Conservation (phyloP, 106 monocot genomes). For the Chionographis japonica region DNA sequence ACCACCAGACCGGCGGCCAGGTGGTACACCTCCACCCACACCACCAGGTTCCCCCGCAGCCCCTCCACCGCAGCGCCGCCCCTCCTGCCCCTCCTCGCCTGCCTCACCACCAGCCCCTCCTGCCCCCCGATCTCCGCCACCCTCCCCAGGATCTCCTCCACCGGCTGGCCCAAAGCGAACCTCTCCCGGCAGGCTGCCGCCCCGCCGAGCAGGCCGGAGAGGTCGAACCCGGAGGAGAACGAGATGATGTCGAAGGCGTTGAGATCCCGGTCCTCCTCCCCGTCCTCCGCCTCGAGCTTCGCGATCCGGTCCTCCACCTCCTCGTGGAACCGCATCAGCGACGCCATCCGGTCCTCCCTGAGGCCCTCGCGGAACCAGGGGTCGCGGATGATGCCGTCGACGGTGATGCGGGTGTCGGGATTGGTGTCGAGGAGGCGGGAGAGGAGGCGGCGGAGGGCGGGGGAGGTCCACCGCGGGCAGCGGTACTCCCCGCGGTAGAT, state of each 20-base stretch:
- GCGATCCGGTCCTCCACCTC: slow-evolving; percentile 12
- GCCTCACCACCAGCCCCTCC: slow-evolving; percentile 22
- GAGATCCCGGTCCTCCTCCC: slow-evolving; percentile 18
- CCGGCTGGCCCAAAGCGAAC: slow-evolving; percentile 15
- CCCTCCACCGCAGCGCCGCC: slow-evolving; percentile 23
- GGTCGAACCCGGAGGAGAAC: slow-evolving; percentile 25
- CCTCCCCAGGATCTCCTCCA: slow-evolving; percentile 23
- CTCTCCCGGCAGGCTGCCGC: slow-evolving; percentile 1
- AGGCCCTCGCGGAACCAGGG: slow-evolving; percentile 29
- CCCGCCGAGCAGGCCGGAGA: slow-evolving; percentile 28
- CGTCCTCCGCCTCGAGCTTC: background rate
- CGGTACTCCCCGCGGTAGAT: slow-evolving; percentile 30
- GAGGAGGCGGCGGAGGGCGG: slow-evolving; percentile 21
- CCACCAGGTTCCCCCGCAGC: slow-evolving; percentile 24
- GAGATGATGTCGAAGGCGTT: slow-evolving; percentile 54
- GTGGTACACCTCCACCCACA: slow-evolving; percentile 18
- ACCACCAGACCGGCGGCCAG: slow-evolving; percentile 18
- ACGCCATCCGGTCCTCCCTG: slow-evolving; percentile 7
- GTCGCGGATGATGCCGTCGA: slow-evolving; percentile 20
- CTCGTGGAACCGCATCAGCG: slow-evolving; percentile 10
- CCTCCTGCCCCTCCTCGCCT: slow-evolving; percentile 5
- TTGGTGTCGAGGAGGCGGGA: slow-evolving; percentile 26
- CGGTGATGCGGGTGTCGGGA: slow-evolving; percentile 29
- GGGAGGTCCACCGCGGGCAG: slow-evolving; percentile 30
- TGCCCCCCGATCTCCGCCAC: slow-evolving; percentile 25